These are phyloP conservation scores for Cochlearia excelsa DNA, from an alignment of 345 rosid species.

Conservation along the genomic window DNA sequence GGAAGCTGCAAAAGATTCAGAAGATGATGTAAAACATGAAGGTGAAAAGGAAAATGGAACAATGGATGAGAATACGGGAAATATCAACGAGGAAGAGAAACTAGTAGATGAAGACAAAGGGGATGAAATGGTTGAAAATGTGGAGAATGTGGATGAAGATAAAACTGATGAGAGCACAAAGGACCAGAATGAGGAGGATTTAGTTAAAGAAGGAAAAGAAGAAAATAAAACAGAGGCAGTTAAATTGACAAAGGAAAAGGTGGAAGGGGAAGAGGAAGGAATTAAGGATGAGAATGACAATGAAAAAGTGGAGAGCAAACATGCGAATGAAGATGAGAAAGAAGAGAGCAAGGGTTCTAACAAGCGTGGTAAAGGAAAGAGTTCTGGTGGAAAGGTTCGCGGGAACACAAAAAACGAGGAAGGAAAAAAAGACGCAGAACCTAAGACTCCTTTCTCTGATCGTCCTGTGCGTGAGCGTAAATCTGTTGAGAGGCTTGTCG, in stretches of 20 bases:
- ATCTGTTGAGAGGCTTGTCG: slow-evolving; percentile 94
- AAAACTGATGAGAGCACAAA: not conserved
- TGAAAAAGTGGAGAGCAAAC: slow-evolving; percentile 23
- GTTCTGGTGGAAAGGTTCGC: slow-evolving; percentile 33
- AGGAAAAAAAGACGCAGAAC: slow-evolving; percentile 50
- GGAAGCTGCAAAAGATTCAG: slow-evolving; percentile 27
- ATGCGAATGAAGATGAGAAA: slow-evolving; percentile 26
- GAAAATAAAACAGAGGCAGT: slow-evolving; percentile 23
- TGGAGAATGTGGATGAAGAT: slow-evolving; percentile 3
- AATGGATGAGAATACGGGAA: slow-evolving; percentile 24
- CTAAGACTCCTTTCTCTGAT: slow-evolving; percentile 61
- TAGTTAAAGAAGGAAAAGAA: slow-evolving; percentile 23
- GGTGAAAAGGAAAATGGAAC: slow-evolving; percentile 30
- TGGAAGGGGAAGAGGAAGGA: slow-evolving; percentile 24
- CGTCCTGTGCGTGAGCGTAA: slow-evolving; percentile 95
- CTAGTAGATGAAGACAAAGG: slow-evolving; percentile 25
- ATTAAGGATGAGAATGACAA: slow-evolving; percentile 27
- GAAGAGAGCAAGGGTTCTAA: slow-evolving; percentile 19
- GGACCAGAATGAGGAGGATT: slow-evolving; percentile 20
- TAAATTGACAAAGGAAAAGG: slow-evolving; percentile 12
- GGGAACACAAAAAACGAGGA: slow-evolving; percentile 36
- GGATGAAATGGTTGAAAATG: not conserved
- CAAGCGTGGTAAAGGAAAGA: slow-evolving; percentile 25
- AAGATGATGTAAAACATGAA: slow-evolving; percentile 24
- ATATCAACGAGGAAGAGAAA: slow-evolving; percentile 19